Conservation (phyloP, 257 asterid genomes). For the Ocimum tenuiflorum region DNA sequence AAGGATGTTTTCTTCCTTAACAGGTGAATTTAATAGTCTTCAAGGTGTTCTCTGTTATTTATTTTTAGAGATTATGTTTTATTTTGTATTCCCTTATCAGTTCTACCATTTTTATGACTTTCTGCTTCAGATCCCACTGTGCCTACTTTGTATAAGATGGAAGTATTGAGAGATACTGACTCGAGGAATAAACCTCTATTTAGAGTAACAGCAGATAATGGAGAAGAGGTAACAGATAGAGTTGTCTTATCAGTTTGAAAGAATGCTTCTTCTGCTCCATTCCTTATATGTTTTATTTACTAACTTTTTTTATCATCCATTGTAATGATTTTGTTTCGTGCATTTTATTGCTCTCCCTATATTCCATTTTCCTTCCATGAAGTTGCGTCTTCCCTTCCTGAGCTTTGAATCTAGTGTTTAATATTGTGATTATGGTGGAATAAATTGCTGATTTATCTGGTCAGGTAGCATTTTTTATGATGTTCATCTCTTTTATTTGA, state of each 20-base stretch:
- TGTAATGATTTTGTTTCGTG: not conserved
- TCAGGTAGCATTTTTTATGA: not conserved
- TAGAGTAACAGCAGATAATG: conserved; percentile 64
- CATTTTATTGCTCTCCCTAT: not conserved
- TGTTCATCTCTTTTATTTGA: not conserved
- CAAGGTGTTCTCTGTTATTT: conserved; percentile 9
- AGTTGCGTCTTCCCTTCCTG: conserved; percentile 3
- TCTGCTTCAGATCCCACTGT: conserved; percentile 60
- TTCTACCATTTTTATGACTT: conserved; percentile 19
- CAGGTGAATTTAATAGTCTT: conserved; percentile 38
- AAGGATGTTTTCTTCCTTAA: conserved; percentile 55
- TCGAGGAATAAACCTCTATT: conserved; percentile 59
- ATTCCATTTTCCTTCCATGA: conserved; percentile 4
- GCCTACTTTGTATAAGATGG: conserved; percentile 61
- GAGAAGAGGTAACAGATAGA: conserved; percentile 63
- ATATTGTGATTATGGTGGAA: not conserved
- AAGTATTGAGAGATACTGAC: conserved; percentile 68
- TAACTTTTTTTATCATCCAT: conserved; percentile 6
- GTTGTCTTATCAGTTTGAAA: conserved; percentile 12
- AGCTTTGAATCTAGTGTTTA: not conserved
- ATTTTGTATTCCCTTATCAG: conserved; percentile 4
- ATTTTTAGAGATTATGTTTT: conserved; percentile 2
- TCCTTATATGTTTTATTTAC: conserved; percentile 6
- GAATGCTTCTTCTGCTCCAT: conserved; percentile 1
- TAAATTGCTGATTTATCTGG: too few species aligned